A percentile compares a stretch with the other conserved stretches of the same genome.
These are phyloP conservation scores for Phoma sp. DNA, from an alignment of 2,329 filamentous ascomycete species.

Conservation along the genomic window DNA sequence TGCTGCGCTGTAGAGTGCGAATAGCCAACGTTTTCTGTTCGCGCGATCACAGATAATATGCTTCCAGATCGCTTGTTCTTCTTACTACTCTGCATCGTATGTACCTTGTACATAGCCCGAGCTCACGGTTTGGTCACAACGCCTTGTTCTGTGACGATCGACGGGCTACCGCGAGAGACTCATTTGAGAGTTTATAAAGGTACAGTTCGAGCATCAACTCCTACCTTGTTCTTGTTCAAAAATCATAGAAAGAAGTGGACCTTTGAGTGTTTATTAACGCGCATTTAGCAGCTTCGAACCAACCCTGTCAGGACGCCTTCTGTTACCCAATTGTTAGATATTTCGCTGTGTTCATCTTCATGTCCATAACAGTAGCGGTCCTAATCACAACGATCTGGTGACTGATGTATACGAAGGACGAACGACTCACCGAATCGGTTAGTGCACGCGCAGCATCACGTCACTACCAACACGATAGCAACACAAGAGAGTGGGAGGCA, in stretches of 20 bases:
- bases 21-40: neutral
- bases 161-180: neutral
- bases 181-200: neutral
- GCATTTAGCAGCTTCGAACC: neutral
- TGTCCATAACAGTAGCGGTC: neutral
- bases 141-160: too few species aligned
- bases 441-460: neutral
- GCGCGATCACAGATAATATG: neutral
- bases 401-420: neutral
- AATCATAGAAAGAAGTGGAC: neutral
- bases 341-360: neutral
- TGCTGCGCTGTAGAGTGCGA: neutral
- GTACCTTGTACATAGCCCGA: neutral
- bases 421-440: too few species aligned
- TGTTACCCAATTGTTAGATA: conserved; percentile 3
- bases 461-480: neutral
- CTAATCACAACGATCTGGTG: conserved; percentile 1
- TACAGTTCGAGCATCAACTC: neutral
- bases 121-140: neutral
- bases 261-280: neutral
- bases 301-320: conserved; percentile 1
- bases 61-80: neutral
- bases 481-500: neutral
- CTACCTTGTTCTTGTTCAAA: neutral
- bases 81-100: neutral